phyloP scores from a whole-genome alignment of 257 asterid species.

The Datura wrightii region DNA sequence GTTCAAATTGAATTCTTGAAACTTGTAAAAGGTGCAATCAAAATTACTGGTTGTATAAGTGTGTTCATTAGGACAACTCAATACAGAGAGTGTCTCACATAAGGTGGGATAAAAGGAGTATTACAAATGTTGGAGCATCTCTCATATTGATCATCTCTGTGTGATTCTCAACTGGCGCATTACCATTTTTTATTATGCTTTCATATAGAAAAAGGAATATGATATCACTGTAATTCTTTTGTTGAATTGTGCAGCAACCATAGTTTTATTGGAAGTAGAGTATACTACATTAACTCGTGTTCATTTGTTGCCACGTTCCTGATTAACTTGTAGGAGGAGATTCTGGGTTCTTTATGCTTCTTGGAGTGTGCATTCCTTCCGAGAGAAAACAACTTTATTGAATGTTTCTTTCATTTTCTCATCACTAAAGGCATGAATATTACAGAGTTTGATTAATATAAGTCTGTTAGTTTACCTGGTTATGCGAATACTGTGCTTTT shows the following conservation, averaged over 20 bases:
- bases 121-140: neutral
- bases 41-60: neutral
- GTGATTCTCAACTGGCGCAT: neutral
- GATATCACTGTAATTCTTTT: neutral
- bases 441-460: neutral
- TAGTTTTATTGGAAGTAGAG: neutral
- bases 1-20: neutral
- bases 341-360: neutral
- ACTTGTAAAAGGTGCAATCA: neutral
- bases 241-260: neutral
- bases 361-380: slow-evolving; percentile 11
- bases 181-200: neutral
- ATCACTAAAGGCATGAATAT: neutral
- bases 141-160: neutral
- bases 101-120: neutral
- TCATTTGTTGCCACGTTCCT: neutral
- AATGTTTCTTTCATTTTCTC: neutral
- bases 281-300: neutral
- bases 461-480: neutral
- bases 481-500: neutral
- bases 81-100: neutral
- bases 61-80: neutral
- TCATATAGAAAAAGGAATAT: neutral
- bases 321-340: neutral
- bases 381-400: neutral